Evolutionary conservation across 2,329 filamentous ascomycete species (phyloP), one percentile per base, ranked within the genome.

Genomic region (Annulohypoxylon truncatum): DNA sequence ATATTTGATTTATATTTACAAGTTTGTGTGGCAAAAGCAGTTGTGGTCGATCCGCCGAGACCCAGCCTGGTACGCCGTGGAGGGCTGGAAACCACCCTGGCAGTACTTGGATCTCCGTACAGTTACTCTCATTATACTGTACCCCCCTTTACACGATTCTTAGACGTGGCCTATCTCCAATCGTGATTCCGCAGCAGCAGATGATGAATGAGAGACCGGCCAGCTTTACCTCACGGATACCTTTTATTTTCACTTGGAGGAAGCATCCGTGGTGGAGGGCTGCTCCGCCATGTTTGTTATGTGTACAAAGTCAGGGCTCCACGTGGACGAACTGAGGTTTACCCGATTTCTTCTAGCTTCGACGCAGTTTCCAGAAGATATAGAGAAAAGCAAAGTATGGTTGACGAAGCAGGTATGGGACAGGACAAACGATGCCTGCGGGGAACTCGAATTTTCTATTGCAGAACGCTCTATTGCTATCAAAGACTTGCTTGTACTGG

Each of bases 71-170:
- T 63, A 61, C 63, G 71, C 67, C 64, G 58, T 62, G 61, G 70
- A 68, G 71, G 73, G 70, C 72, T 60, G 71, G 74, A 60, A 67
- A 72, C 71, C 72, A 70, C 66, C 70, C 66, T 66, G 69, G 67
- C 66, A 66, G 62, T 61, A 68, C 68, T 74, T 70, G 70, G 71
- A 71, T 74, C 66, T 67, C 69, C 67, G 67, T 69, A 67, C 61
- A 68, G 58, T 64, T 66, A 67, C 67, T 62, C 67, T 74, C 72
- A 44, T 70, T 71, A 52, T 55, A 61, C 47, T 66, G 35, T 64
- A 55, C 51, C 61, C 48, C 38, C 64, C 61, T 38, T 38, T 58
- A 54, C 66, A 58, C 68, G 60, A 69, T 69, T 64, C 69, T 71
- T 75, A 73, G 69, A 74, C 67, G 62, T 55, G 68, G 73, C 64